Conservation (phyloP, 768 basidiomycete genomes). For the Gautieria morchelliformis region DNA sequence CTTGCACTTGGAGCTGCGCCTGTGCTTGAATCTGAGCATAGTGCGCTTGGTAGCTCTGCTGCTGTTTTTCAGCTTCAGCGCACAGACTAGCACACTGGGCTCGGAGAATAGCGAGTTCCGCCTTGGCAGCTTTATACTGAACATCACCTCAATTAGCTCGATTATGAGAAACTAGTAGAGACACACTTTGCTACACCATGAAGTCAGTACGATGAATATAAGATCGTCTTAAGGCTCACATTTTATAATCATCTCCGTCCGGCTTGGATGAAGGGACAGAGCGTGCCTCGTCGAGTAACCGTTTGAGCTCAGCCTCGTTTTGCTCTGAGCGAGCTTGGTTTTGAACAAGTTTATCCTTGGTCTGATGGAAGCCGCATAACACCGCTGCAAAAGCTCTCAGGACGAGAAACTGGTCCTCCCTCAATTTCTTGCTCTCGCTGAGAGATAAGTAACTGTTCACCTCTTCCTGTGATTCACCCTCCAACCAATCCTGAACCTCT, state of each 20-base stretch:
- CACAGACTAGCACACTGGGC: constrained; percentile 3
- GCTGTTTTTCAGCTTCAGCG: not conserved
- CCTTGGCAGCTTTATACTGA: constrained; percentile 3
- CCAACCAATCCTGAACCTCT: constrained; percentile 9
- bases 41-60: constrained; percentile 1
- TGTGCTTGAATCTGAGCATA: constrained; percentile 1
- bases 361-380: constrained; percentile 8
- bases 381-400: constrained; percentile 7
- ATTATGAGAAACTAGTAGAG: not conserved
- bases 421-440: not conserved
- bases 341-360: constrained; percentile 5
- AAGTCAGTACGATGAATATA: not conserved
- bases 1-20: not conserved
- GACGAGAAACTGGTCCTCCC: not conserved
- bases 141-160: not conserved
- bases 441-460: not conserved
- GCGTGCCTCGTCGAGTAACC: constrained; percentile 7
- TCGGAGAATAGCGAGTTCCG: not conserved
- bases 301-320: not conserved
- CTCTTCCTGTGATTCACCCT: constrained; percentile 2
- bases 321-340: not conserved
- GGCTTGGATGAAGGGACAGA: not conserved
- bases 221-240: not conserved
- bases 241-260: constrained; percentile 1
- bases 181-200: not conserved